Conservation (phyloP, 1,284 basidiomycete species). For the Amylostereum areolatum region DNA sequence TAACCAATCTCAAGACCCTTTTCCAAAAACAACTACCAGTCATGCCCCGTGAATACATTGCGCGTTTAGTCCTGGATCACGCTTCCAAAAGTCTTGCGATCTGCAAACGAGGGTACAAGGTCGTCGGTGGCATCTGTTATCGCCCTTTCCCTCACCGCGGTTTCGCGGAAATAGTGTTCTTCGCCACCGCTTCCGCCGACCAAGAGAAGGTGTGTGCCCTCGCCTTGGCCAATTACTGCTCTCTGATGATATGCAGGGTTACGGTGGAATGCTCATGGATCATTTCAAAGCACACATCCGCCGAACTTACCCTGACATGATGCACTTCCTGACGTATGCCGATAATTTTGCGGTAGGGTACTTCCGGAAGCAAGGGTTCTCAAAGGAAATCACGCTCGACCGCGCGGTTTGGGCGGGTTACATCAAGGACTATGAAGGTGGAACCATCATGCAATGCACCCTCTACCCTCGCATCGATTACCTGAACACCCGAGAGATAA, state of each 20-base stretch:
- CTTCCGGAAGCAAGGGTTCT: conserved; percentile 99
- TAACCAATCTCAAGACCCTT: conserved; percentile 93
- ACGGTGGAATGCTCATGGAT: conserved; percentile 98
- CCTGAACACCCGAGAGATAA: conserved; percentile 73
- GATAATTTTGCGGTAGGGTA: conserved; percentile 99
- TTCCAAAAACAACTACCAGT: conserved; percentile 98
- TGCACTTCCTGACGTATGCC: conserved; percentile 96
- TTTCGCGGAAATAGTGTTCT: conserved; percentile 99
- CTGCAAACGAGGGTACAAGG: conserved; percentile 91
- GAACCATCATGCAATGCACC: conserved; percentile 99
- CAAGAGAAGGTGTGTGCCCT: conserved; percentile 83
- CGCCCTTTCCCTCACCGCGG: conserved; percentile 92
- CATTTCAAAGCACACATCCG: conserved; percentile 95
- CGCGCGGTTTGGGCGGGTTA: conserved; percentile 96
- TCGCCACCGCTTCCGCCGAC: conserved; percentile 93
- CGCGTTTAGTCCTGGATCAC: conserved; percentile 88
- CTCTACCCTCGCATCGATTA: conserved; percentile 93
- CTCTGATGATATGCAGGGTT: conserved; percentile 56
- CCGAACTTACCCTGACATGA: conserved; percentile 74
- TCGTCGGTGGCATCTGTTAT: conserved; percentile 98
- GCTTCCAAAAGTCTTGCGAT: conserved; percentile 94
- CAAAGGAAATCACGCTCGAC: conserved; percentile 92
- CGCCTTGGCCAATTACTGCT: neutral
- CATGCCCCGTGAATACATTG: conserved; percentile 99
- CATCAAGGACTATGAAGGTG: conserved; percentile 99